phyloP scores from a whole-genome alignment of 1,284 basidiomycete species.

The Veloporphyrellus conicus region DNA sequence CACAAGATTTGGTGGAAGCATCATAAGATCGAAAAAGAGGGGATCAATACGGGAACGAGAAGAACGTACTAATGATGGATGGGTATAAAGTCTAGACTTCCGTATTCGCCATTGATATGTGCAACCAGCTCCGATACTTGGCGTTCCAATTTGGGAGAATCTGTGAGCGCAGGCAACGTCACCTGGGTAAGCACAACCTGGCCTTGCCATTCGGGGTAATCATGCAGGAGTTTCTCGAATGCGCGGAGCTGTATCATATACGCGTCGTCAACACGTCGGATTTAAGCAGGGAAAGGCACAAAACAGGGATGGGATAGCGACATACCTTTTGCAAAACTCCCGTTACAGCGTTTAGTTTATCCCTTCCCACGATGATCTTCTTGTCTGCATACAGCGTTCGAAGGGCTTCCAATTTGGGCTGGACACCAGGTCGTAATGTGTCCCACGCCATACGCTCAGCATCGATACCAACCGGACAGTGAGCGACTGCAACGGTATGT shows the following conservation, averaged over 20 bases:
- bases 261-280: constrained; percentile 5
- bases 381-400: constrained; percentile 88
- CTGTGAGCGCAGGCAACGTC: constrained; percentile 90
- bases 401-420: constrained; percentile 86
- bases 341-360: constrained; percentile 98
- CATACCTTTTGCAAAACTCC: constrained; percentile 91
- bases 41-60: background rate
- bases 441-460: constrained; percentile 85
- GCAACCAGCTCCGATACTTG: constrained; percentile 93
- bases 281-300: background rate
- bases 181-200: constrained; percentile 86
- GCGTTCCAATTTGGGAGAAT: constrained; percentile 90
- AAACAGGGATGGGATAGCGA: background rate
- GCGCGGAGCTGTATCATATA: constrained; percentile 68
- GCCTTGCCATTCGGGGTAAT: constrained; percentile 95
- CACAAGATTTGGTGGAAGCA: background rate
- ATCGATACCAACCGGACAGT: constrained; percentile 98
- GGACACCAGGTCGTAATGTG: constrained; percentile 77
- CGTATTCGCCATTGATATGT: constrained; percentile 96
- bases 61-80: constrained; percentile 94
- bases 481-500: constrained; percentile 78
- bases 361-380: constrained; percentile 98
- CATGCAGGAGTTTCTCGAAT: constrained; percentile 90
- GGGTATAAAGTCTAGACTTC: constrained; percentile 92
- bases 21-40: background rate